These are phyloP conservation scores for Sherardia arvensis DNA, from an alignment of 257 asterid species.

Conservation along the genomic window DNA sequence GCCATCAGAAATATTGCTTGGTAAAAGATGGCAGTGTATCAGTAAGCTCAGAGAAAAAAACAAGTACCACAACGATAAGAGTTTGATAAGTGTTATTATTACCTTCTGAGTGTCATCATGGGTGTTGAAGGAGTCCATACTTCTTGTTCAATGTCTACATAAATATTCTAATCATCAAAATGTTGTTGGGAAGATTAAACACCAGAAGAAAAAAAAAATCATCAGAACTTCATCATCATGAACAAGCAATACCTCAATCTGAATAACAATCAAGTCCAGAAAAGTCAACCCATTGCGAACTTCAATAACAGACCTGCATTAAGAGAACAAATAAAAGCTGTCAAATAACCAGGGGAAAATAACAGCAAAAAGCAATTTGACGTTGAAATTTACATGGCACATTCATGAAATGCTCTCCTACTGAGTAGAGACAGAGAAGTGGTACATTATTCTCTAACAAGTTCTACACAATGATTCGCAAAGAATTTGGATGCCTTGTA, in stretches of 20 bases:
- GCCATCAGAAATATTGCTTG: too few species aligned
- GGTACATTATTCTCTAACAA: not conserved
- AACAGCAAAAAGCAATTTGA: not conserved
- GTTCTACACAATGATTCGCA: too few species aligned
- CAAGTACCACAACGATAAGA: not conserved
- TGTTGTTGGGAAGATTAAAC: not conserved
- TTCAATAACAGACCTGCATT: too few species aligned
- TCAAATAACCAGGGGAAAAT: too few species aligned
- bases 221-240: not conserved
- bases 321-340: too few species aligned
- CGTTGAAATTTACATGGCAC: not conserved
- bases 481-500: too few species aligned
- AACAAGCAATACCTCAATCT: slow-evolving; percentile 65
- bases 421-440: not conserved
- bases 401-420: not conserved
- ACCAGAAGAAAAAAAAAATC: not conserved
- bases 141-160: slow-evolving; percentile 68
- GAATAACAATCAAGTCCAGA: slow-evolving; percentile 90
- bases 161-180: slow-evolving; percentile 3
- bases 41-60: slow-evolving; percentile 11
- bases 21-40: slow-evolving; percentile 16
- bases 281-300: slow-evolving; percentile 84
- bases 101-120: slow-evolving; percentile 97
- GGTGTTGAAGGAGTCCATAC: slow-evolving; percentile 97
- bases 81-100: slow-evolving; percentile 5